Evolutionary conservation across 495 filamentous ascomycete species (phyloP), one percentile per base, ranked within the genome.

Genomic region (Xylaria telfairii): DNA sequence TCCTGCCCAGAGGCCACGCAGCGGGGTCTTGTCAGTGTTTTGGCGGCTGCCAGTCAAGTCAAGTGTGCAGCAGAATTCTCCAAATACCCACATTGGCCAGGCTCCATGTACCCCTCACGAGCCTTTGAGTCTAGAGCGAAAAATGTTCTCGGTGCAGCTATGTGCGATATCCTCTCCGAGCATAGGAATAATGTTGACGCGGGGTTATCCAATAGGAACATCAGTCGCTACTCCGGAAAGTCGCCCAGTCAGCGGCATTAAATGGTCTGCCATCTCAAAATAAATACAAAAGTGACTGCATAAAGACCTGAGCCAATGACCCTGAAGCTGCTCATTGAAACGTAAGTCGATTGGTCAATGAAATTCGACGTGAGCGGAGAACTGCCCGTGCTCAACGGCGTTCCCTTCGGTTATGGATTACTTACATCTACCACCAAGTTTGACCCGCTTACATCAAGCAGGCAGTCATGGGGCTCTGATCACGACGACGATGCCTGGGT

Each of bases 71-170:
- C 65, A 68, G 51, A 53, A 60, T 67, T 67, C 65, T 67, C 65
- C 65, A 67, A 67, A 67, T 54, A 54, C 34, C 34, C 51, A 67
- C 49, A 13, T 19, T 6, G 12, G 44, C 21, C 65, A 41, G 15
- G 47, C 42, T 42, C 65, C 65, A 67, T 44, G 19, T 62, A 39
- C 63, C 63, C 63, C 63, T 66, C 63, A 54, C 47, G 32, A 66
- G 21, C 15, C n/a, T 49, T 30, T 15, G 51, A n/a, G 57, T 41
- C 32, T 24, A 8, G 28, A 17, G 44, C 30, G 19, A 39, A 32
- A 34, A 0, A n/a, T 57, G n/a, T 32, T 56, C 28, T 30, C 15
- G 34, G 17, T 8, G 17, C 2, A 57, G 54, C 28, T 21, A 57
- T 32, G 13, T 53, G 24, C 12, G 30, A 30, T 54, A 54, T 9